These are phyloP conservation scores for Aureobasidium sp. DNA, from an alignment of 2,329 filamentous ascomycete genomes.

Conservation along the genomic window DNA sequence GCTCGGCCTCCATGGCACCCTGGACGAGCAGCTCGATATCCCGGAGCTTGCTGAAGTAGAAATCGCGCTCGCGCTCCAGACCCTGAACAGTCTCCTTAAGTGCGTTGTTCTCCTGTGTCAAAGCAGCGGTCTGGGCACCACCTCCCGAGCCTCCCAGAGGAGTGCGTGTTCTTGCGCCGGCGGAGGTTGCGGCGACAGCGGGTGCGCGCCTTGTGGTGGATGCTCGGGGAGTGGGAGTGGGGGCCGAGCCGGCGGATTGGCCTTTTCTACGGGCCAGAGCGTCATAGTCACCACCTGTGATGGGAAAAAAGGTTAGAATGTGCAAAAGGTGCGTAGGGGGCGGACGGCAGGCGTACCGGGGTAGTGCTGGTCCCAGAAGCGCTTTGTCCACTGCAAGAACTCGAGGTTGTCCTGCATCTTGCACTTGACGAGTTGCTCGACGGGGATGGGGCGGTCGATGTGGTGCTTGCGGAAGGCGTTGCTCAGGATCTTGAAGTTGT, in stretches of 20 bases:
- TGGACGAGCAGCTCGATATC: slow-evolving; percentile 95
- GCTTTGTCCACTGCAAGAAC: slow-evolving; percentile 94
- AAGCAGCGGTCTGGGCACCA: slow-evolving; percentile 56
- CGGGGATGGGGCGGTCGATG: slow-evolving; percentile 82
- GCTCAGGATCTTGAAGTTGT: slow-evolving; percentile 97
- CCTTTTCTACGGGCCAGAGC: slow-evolving; percentile 78
- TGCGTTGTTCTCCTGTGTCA: slow-evolving; percentile 77
- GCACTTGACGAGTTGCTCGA: slow-evolving; percentile 86
- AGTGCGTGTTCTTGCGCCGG: slow-evolving; percentile 33
- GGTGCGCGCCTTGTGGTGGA: slow-evolving; percentile 40
- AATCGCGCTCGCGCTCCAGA: slow-evolving; percentile 91
- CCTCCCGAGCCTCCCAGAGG: slow-evolving; percentile 29
- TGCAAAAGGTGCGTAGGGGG: no score
- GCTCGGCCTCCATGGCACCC: slow-evolving; percentile 84
- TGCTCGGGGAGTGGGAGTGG: slow-evolving; percentile 43
- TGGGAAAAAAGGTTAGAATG: not conserved
- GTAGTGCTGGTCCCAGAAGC: slow-evolving; percentile 97
- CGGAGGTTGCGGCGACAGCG: slow-evolving; percentile 42
- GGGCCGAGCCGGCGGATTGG: slow-evolving; percentile 49
- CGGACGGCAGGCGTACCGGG: slow-evolving; percentile 43
- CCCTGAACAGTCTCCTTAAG: slow-evolving; percentile 94
- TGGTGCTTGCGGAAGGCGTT: slow-evolving; percentile 78
- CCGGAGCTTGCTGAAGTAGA: slow-evolving; percentile 97
- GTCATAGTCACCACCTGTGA: slow-evolving; percentile 75
- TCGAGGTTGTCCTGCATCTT: slow-evolving; percentile 99